Conservation (phyloP, 495 filamentous ascomycete genomes). For the Arthonia radiata region DNA sequence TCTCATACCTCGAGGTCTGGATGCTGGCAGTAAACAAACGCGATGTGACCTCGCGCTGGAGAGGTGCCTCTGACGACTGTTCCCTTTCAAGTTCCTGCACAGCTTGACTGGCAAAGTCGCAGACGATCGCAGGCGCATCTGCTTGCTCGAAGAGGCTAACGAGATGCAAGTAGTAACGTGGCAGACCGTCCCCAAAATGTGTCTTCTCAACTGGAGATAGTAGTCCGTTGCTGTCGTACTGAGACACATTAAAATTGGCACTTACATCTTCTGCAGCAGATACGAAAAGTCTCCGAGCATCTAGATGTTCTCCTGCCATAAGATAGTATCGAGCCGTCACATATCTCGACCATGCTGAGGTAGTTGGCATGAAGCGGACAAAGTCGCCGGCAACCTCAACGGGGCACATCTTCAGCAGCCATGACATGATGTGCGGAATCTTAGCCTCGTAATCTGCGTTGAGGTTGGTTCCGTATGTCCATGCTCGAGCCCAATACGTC, state of each 20-base stretch:
- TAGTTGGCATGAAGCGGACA: conserved; percentile 35
- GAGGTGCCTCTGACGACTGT: conserved; percentile 8
- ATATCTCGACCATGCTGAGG: conserved; percentile 59
- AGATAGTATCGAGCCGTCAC: conserved; percentile 63
- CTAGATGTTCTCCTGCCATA: conserved; percentile 39
- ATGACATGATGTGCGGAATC: conserved; percentile 23
- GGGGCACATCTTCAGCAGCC: conserved; percentile 28
- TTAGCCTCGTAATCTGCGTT: conserved; percentile 7
- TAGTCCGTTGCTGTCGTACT: conserved; percentile 15
- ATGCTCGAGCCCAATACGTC: conserved; percentile 13
- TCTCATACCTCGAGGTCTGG: conserved; percentile 48
- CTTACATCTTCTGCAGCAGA: conserved; percentile 66
- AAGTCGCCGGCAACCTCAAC: conserved; percentile 56
- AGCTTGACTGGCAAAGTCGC: conserved; percentile 61
- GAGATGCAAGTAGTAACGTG: conserved; percentile 71
- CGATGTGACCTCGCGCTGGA: conserved; percentile 42
- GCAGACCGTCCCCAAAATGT: conserved; percentile 48
- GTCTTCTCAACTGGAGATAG: conserved; percentile 47
- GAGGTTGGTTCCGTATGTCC: conserved; percentile 6
- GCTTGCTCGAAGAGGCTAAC: conserved; percentile 54
- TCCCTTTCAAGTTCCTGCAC: conserved; percentile 21
- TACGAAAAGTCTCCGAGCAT: conserved; percentile 53
- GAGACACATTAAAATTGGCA: conserved; percentile 4
- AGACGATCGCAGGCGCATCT: conserved; percentile 49
- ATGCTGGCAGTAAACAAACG: conserved; percentile 64